Conservation (phyloP, 2,329 filamentous ascomycete species). For the Apiospora sp. region DNA sequence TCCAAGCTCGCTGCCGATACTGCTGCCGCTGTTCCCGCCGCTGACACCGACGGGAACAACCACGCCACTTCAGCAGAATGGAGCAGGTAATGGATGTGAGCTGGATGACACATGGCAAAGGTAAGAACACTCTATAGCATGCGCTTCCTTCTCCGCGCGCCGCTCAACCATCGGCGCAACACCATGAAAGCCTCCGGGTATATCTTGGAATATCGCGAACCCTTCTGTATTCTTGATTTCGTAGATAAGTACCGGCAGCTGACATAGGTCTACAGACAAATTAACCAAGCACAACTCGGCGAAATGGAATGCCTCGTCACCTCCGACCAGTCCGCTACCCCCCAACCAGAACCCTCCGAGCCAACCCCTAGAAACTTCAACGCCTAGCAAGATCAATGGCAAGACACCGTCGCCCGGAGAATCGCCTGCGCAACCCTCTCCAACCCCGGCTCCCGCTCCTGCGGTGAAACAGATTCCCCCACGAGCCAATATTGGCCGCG, state of each 20-base stretch:
- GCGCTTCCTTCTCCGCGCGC: background rate
- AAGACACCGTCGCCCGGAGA: conserved; percentile 27
- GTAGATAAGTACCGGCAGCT: background rate
- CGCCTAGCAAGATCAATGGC: conserved; percentile 37
- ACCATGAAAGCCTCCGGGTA: background rate
- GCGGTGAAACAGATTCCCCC: conserved; percentile 41
- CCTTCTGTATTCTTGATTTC: background rate
- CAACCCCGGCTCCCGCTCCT: conserved; percentile 30
- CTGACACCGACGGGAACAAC: conserved; percentile 1
- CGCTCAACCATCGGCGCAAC: background rate
- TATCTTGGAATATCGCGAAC: background rate
- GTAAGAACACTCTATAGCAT: conserved; percentile 54
- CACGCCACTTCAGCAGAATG: conserved; percentile 57
- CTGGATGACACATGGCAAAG: conserved; percentile 89
- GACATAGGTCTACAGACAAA: conserved; percentile 15
- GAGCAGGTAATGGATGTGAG: conserved; percentile 87
- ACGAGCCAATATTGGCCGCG: conserved; percentile 43
- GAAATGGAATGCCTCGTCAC: conserved; percentile 31
- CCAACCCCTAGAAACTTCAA: conserved; percentile 31
- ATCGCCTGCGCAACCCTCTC: conserved; percentile 30
- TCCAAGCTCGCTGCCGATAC: background rate
- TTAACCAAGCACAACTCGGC: conserved; percentile 19
- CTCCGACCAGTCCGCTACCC: conserved; percentile 29
- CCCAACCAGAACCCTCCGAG: conserved; percentile 32
- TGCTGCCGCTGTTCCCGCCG: conserved; percentile 14